Evolutionary conservation across 768 basidiomycete species (phyloP).

Genomic region (Guyanaporus albipodus): DNA sequence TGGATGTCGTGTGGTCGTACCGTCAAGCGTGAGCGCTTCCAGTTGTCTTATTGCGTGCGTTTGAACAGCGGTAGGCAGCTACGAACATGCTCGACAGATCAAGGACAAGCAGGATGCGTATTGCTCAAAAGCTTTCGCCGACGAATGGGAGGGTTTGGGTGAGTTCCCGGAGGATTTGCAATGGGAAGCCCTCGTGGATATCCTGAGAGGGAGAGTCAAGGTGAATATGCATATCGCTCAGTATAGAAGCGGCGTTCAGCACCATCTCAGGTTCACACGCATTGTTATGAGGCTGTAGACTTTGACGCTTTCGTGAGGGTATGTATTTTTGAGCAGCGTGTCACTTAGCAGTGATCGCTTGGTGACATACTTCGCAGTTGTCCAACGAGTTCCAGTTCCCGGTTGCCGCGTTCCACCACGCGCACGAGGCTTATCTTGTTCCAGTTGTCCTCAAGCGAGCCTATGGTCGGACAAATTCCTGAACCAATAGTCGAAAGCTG

Average conservation of each 20-base stretch:
- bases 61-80: conserved; percentile 28
- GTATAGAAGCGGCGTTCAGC: neutral
- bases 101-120: conserved; percentile 66
- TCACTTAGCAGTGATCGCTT: neutral
- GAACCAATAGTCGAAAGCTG: neutral
- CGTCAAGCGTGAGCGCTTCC: conserved; percentile 43
- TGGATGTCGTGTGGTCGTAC: conserved; percentile 67
- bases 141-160: conserved; percentile 43
- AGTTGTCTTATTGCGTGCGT: neutral
- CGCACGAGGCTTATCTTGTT: conserved; percentile 79
- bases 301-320: conserved; percentile 65
- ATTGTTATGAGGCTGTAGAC: conserved; percentile 65
- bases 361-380: conserved; percentile 36
- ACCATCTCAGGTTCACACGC: conserved; percentile 38
- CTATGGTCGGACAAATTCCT: conserved; percentile 41
- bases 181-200: conserved; percentile 69
- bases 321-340: conserved; percentile 14
- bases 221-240: conserved; percentile 33
- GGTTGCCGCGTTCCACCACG: conserved; percentile 73
- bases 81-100: conserved; percentile 62
- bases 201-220: conserved; percentile 71
- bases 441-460: conserved; percentile 68
- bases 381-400: conserved; percentile 82
- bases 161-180: conserved; percentile 65
- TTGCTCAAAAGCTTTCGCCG: conserved; percentile 47